phyloP scores from a whole-genome alignment of 495 filamentous ascomycete genomes.

The Xylaria nigripes region DNA sequence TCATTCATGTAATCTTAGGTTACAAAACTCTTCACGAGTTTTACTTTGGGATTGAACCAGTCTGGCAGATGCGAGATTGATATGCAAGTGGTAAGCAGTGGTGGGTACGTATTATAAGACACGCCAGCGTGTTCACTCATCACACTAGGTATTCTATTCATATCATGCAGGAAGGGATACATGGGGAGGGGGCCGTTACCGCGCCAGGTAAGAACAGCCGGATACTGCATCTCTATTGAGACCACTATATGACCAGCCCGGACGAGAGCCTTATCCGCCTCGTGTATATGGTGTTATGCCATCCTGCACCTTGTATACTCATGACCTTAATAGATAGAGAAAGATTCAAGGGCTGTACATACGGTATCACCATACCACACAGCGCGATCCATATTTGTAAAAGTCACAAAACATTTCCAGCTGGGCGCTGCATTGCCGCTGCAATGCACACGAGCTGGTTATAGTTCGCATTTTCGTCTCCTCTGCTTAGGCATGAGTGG shows the following conservation, averaged over 20 bases:
- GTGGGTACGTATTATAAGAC: conserved; percentile 1
- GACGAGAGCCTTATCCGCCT: neutral
- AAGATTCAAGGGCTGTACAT: neutral
- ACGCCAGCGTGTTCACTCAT: conserved; percentile 5
- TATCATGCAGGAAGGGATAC: conserved; percentile 3
- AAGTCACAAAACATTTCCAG: conserved; percentile 7
- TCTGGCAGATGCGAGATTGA: neutral
- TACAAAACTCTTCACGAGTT: too few species aligned
- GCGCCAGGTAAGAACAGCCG: conserved; percentile 9
- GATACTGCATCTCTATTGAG: conserved; percentile 5
- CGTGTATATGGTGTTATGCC: neutral
- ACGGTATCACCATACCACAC: neutral
- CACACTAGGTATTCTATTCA: conserved; percentile 1
- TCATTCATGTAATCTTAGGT: neutral
- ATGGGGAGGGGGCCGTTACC: conserved; percentile 1
- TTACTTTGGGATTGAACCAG: neutral
- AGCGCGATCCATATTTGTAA: neutral
- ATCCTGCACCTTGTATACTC: neutral
- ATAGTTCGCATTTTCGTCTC: neutral
- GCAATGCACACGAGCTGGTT: neutral
- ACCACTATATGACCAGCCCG: too few species aligned
- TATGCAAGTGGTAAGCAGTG: conserved; percentile 5
- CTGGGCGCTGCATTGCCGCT: conserved; percentile 3
- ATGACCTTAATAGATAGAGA: neutral
- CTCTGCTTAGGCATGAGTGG: conserved; percentile 2